A percentile compares a stretch with the other conserved stretches of the same genome.
Conservation (phyloP, 2,329 filamentous ascomycete species). For the Colletotrichum sublineola region DNA sequence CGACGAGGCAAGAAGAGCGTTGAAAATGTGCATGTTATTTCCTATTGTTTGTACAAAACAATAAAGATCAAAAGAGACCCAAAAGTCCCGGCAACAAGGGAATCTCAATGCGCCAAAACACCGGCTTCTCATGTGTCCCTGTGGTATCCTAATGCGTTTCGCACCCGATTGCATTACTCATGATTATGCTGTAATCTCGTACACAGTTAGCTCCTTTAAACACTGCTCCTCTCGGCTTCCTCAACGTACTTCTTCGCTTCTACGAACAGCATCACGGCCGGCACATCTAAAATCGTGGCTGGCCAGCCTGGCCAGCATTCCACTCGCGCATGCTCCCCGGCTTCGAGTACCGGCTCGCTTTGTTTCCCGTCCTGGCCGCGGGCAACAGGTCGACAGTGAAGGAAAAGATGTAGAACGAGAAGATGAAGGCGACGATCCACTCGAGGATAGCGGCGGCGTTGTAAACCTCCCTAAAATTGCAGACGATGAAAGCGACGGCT, state of each 20-base stretch:
- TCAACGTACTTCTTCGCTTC: neutral
- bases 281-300: slow-evolving; percentile 6
- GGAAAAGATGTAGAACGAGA: slow-evolving; percentile 87
- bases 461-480: slow-evolving; percentile 59
- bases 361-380: slow-evolving; percentile 72
- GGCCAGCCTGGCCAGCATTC: neutral
- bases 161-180: neutral
- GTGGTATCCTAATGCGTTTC: slow-evolving; percentile 13
- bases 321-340: slow-evolving; percentile 28
- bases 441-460: slow-evolving; percentile 85
- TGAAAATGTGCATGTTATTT: neutral
- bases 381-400: slow-evolving; percentile 92
- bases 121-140: slow-evolving; percentile 9
- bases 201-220: neutral
- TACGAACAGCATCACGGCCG: neutral
- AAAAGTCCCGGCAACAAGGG: neutral
- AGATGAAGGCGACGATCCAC: slow-evolving; percentile 83
- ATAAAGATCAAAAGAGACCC: neutral
- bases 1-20: too few relatives aligned
- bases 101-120: slow-evolving; percentile 25
- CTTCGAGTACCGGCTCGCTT: slow-evolving; percentile 35
- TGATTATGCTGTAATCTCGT: neutral
- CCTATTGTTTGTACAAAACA: neutral
- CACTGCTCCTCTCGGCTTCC: neutral
- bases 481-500: slow-evolving; percentile 78